Conservation (phyloP, 495 filamentous ascomycete species). For the Pseudoneurospora amorphoporcata region DNA sequence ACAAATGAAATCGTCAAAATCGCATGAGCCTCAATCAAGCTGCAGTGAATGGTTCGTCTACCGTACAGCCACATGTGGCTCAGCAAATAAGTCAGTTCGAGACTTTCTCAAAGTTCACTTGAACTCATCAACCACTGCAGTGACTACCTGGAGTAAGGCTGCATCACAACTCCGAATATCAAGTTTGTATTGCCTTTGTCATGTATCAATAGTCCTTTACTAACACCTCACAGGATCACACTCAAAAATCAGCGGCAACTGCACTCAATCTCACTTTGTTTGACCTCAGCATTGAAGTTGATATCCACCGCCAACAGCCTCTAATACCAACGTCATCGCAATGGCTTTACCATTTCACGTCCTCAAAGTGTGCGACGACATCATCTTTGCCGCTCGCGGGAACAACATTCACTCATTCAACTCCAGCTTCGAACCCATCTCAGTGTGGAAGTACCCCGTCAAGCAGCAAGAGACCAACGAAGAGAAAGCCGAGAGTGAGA, state of each 20-base stretch:
- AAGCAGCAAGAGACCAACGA: background rate
- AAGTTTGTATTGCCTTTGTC: background rate
- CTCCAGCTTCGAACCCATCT: constrained; percentile 22
- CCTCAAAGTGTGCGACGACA: constrained; percentile 25
- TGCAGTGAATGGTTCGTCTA: background rate
- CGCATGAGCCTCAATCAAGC: background rate
- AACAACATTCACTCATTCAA: constrained; percentile 32
- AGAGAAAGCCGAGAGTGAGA: constrained; percentile 1
- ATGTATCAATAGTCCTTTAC: background rate
- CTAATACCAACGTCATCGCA: background rate
- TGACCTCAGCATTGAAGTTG: background rate
- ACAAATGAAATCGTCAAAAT: background rate
- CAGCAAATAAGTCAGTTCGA: background rate
- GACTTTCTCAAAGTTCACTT: background rate
- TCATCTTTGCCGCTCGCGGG: constrained; percentile 33
- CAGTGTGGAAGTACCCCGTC: constrained; percentile 31
- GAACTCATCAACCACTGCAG: background rate
- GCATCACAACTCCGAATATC: background rate
- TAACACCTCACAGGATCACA: background rate
- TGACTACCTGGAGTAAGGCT: background rate
- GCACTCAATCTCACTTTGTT: background rate
- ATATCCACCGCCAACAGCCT: background rate
- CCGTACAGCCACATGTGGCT: constrained; percentile 15
- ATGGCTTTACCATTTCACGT: constrained; percentile 34
- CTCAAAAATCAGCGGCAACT: background rate